Conservation (phyloP, 2,329 filamentous ascomycete genomes). For the Verruconis gallopava region DNA sequence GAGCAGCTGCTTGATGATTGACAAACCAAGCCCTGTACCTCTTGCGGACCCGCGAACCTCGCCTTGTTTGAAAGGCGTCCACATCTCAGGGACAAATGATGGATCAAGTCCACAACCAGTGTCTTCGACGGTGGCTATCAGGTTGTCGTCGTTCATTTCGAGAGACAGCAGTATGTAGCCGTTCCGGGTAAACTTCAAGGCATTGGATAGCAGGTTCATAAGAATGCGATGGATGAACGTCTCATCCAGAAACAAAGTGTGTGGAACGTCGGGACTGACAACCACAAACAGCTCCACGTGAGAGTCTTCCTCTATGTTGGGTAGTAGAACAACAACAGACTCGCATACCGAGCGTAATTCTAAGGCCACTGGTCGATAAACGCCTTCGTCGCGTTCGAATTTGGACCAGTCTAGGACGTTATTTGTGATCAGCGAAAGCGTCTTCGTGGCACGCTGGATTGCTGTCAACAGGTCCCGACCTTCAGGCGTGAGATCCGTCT, state of each 20-base stretch:
- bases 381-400: conserved; percentile 21
- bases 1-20: conserved; percentile 7
- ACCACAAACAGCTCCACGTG: conserved; percentile 22
- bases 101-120: conserved; percentile 10
- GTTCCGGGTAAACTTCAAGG: conserved; percentile 12
- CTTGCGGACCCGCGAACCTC: conserved; percentile 9
- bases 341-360: conserved; percentile 22
- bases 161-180: conserved; percentile 8
- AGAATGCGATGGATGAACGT: conserved; percentile 23
- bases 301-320: conserved; percentile 21
- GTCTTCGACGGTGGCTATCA: conserved; percentile 5
- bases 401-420: conserved; percentile 27
- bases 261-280: conserved; percentile 20
- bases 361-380: conserved; percentile 19
- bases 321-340: conserved; percentile 21
- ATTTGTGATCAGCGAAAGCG: conserved; percentile 24
- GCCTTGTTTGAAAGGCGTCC: conserved; percentile 10
- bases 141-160: conserved; percentile 1
- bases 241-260: conserved; percentile 22
- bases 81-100: conserved; percentile 9
- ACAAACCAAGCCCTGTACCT: conserved; percentile 7
- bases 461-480: conserved; percentile 19
- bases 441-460: conserved; percentile 24
- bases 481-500: conserved; percentile 20
- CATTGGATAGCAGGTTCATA: conserved; percentile 26